Evolutionary conservation across 805 yeast species (phyloP).

Genomic region (Pichia manshurica): DNA sequence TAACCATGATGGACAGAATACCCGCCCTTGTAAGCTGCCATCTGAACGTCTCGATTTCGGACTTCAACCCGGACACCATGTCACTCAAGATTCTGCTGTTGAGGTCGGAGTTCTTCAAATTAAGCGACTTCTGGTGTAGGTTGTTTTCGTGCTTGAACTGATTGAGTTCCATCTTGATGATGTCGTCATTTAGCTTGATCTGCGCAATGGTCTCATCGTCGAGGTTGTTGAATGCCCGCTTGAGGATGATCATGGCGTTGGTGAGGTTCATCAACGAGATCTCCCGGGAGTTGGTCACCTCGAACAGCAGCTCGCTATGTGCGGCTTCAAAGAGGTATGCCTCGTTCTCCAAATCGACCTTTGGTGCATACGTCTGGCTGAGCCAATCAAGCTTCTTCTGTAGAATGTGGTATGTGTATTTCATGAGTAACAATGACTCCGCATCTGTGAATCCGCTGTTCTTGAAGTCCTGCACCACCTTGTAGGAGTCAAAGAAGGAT

Average conservation of each 20-base stretch:
- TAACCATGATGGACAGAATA: constrained; percentile 61
- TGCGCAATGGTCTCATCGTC: constrained; percentile 67
- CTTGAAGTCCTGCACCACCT: constrained; percentile 47
- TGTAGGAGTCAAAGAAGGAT: constrained; percentile 55
- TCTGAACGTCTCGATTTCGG: constrained; percentile 81
- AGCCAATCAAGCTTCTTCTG: constrained; percentile 40
- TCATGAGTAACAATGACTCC: constrained; percentile 58
- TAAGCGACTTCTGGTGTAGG: constrained; percentile 60
- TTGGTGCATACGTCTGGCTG: constrained; percentile 42
- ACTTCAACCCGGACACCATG: constrained; percentile 71
- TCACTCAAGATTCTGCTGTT: constrained; percentile 80
- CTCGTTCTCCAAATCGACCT: constrained; percentile 79
- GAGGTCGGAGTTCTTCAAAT: constrained; percentile 70
- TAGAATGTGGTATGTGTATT: constrained; percentile 33
- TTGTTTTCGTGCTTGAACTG: constrained; percentile 86
- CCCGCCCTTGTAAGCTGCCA: constrained; percentile 95
- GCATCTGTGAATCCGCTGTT: constrained; percentile 52
- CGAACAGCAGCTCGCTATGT: constrained; percentile 77
- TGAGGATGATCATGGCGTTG: constrained; percentile 59
- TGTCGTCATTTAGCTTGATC: constrained; percentile 59
- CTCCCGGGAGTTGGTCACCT: constrained; percentile 67
- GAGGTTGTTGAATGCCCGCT: constrained; percentile 64
- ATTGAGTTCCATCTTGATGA: constrained; percentile 69
- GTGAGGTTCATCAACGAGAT: constrained; percentile 61
- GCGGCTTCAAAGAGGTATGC: constrained; percentile 88